phyloP scores from a whole-genome alignment of 257 asterid species.

The Oldenlandia corymbosa region DNA sequence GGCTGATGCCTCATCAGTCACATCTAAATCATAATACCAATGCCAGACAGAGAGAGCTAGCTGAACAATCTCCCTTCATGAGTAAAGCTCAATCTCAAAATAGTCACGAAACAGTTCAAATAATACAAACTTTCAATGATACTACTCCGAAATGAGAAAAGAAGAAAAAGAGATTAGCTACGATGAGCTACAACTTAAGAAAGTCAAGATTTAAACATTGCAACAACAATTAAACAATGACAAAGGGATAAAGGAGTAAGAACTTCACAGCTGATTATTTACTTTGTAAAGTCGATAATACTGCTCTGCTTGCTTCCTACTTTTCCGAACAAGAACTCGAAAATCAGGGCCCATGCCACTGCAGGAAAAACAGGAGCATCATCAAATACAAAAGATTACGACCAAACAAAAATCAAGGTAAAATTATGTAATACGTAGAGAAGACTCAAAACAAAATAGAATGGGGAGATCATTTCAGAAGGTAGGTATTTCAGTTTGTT shows the following conservation, averaged over 20 bases:
- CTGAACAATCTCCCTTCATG: background rate
- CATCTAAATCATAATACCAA: background rate
- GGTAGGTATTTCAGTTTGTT: background rate
- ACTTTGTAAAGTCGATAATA: conserved; percentile 87
- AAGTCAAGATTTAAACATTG: background rate
- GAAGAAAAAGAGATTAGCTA: background rate
- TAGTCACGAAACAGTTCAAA: background rate
- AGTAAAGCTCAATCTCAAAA: background rate
- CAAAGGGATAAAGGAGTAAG: background rate
- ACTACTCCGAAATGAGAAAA: background rate
- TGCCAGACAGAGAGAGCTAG: conserved; percentile 7
- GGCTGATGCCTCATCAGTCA: background rate
- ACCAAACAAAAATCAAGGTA: background rate
- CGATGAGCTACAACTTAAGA: background rate
- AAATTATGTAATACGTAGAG: background rate
- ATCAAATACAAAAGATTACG: background rate
- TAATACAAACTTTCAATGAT: background rate
- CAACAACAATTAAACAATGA: background rate
- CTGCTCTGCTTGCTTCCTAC: conserved; percentile 97
- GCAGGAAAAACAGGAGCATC: conserved; percentile 32
- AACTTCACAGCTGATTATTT: conserved; percentile 13
- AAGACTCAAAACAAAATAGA: background rate
- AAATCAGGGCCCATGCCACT: conserved; percentile 99
- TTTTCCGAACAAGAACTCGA: conserved; percentile 93
- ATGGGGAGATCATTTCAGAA: background rate